Evolutionary conservation across 1,284 basidiomycete species (phyloP).

Genomic region (Violaceomyces palustris): DNA sequence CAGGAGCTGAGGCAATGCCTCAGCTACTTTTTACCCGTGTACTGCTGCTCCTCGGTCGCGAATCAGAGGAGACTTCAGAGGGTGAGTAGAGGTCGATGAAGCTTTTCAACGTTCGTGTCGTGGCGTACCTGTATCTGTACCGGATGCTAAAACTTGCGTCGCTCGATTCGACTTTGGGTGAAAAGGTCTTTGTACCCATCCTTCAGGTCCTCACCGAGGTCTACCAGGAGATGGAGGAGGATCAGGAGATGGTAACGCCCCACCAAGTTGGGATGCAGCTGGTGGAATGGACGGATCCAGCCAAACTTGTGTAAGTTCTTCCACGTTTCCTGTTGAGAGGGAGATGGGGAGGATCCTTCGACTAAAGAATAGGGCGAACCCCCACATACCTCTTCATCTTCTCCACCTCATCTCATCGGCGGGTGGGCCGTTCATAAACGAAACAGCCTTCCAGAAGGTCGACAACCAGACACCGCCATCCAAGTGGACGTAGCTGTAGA

Average conservation of each 20-base stretch:
- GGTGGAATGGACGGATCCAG: slow-evolving; percentile 87
- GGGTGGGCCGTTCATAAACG: too few relatives aligned
- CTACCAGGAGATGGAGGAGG: slow-evolving; percentile 69
- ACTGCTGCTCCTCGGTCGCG: slow-evolving; percentile 73
- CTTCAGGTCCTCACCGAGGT: slow-evolving; percentile 67
- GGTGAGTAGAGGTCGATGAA: slow-evolving; percentile 60
- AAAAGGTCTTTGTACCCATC: slow-evolving; percentile 74
- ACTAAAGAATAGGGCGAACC: too few relatives aligned
- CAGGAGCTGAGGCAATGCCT: slow-evolving; percentile 85
- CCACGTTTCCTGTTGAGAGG: too few relatives aligned
- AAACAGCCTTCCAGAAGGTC: slow-evolving; percentile 50
- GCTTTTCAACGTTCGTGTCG: not conserved
- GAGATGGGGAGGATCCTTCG: too few relatives aligned
- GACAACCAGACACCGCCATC: slow-evolving; percentile 57
- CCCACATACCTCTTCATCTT: too few relatives aligned
- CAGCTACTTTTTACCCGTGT: slow-evolving; percentile 92
- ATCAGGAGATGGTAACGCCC: slow-evolving; percentile 73
- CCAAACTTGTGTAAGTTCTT: slow-evolving; percentile 69
- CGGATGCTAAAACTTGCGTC: too few relatives aligned
- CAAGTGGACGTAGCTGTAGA: slow-evolving; percentile 76
- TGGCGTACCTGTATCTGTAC: too few relatives aligned
- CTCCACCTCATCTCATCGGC: too few relatives aligned
- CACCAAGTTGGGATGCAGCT: slow-evolving; percentile 77
- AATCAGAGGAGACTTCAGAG: slow-evolving; percentile 77
- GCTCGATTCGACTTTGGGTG: too few relatives aligned